These are phyloP conservation scores for Tephrocybe rancida DNA, from an alignment of 768 basidiomycete species.

Conservation along the genomic window DNA sequence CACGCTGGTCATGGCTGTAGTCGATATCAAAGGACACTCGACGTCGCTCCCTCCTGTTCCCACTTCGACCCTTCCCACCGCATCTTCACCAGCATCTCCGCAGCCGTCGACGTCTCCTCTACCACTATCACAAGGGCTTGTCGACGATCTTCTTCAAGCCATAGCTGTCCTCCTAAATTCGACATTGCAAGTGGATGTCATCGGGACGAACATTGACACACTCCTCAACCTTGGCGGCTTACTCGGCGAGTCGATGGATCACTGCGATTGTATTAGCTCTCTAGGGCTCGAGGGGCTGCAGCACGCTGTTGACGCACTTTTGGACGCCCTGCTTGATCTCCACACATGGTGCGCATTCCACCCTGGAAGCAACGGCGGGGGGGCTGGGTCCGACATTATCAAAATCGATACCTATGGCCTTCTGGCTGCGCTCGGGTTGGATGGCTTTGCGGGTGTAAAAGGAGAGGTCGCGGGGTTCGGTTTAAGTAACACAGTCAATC, in stretches of 20 bases:
- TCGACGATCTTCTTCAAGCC: slow-evolving; percentile 16
- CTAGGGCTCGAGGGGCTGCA: slow-evolving; percentile 13
- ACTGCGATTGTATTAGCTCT: slow-evolving; percentile 12
- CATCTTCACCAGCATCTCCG: neutral
- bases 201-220: slow-evolving; percentile 11
- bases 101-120: neutral
- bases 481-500: slow-evolving; percentile 6
- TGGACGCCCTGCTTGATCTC: slow-evolving; percentile 13
- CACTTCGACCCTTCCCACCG: neutral
- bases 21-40: slow-evolving; percentile 14
- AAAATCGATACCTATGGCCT: slow-evolving; percentile 17
- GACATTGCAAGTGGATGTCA: neutral
- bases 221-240: slow-evolving; percentile 7
- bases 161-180: slow-evolving; percentile 14
- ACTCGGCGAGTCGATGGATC: slow-evolving; percentile 9
- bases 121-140: slow-evolving; percentile 6
- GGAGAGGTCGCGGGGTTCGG: slow-evolving; percentile 14
- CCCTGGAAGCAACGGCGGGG: neutral
- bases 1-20: slow-evolving; percentile 10
- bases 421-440: slow-evolving; percentile 17
- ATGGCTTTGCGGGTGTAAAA: slow-evolving; percentile 8
- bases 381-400: slow-evolving; percentile 1
- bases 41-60: slow-evolving; percentile 9
- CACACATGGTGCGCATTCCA: slow-evolving; percentile 13
- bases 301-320: slow-evolving; percentile 10